Conservation (phyloP, 805 yeast species). For the Teunomyces stri region DNA sequence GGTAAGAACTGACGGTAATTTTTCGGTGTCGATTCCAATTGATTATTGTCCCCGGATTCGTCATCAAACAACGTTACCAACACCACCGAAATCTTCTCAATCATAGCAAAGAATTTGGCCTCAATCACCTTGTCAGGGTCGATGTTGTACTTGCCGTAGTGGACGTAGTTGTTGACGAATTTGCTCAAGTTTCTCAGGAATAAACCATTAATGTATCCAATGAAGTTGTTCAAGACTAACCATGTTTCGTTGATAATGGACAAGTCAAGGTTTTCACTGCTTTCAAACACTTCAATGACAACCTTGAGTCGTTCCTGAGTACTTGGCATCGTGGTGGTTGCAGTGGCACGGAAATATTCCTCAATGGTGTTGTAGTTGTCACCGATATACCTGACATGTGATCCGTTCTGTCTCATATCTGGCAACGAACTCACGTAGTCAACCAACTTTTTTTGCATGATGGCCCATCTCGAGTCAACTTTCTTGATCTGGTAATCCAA, state of each 20-base stretch:
- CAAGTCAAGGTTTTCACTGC: conserved; percentile 39
- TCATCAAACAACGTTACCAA: conserved; percentile 30
- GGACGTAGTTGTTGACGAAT: conserved; percentile 37
- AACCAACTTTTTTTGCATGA: conserved; percentile 36
- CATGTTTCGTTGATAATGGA: conserved; percentile 43
- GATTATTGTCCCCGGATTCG: conserved; percentile 24
- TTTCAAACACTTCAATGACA: conserved; percentile 32
- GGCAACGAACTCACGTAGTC: conserved; percentile 35
- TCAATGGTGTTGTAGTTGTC: conserved; percentile 39
- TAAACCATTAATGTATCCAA: conserved; percentile 30
- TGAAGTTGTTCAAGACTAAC: conserved; percentile 38
- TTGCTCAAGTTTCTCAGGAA: conserved; percentile 28
- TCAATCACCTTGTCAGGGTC: conserved; percentile 31
- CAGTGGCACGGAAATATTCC: conserved; percentile 30
- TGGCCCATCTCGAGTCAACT: conserved; percentile 32
- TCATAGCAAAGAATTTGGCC: conserved; percentile 22
- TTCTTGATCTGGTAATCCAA: conserved; percentile 35
- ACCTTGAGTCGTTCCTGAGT: conserved; percentile 25
- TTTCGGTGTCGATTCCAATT: conserved; percentile 34
- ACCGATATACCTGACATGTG: conserved; percentile 34
- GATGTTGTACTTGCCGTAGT: conserved; percentile 27
- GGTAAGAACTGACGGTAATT: conserved; percentile 38
- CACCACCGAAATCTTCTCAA: conserved; percentile 24
- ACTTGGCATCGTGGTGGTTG: conserved; percentile 22
- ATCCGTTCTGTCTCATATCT: conserved; percentile 32